Evolutionary conservation across 306 rosid genomes (phyloP).

Genomic region (Argentina anserina): DNA sequence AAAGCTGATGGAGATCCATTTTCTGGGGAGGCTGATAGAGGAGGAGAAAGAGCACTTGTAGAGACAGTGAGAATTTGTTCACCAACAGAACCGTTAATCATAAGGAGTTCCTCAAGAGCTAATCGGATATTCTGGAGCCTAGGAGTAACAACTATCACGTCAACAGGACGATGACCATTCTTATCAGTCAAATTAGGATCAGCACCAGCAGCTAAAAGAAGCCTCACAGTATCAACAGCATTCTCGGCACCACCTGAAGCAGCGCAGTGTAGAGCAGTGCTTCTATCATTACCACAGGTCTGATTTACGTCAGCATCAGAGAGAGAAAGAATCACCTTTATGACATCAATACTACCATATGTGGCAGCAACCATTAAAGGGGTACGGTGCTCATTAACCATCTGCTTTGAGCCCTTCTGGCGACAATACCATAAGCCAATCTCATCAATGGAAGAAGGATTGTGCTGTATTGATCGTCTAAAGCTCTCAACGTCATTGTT

Average conservation of each 20-base stretch:
- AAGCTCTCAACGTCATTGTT: slow-evolving; percentile 72
- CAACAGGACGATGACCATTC: slow-evolving; percentile 62
- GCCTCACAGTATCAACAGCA: slow-evolving; percentile 60
- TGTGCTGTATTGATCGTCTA: slow-evolving; percentile 54
- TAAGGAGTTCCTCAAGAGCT: slow-evolving; percentile 66
- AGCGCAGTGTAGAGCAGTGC: slow-evolving; percentile 97
- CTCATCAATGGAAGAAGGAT: slow-evolving; percentile 70
- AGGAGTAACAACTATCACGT: slow-evolving; percentile 62
- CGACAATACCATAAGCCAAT: slow-evolving; percentile 88
- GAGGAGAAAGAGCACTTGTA: slow-evolving; percentile 51
- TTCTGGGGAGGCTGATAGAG: slow-evolving; percentile 58
- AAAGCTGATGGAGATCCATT: slow-evolving; percentile 53
- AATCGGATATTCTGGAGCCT: slow-evolving; percentile 45
- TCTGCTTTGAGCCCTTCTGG: slow-evolving; percentile 72
- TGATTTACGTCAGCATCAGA: slow-evolving; percentile 58
- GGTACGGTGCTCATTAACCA: slow-evolving; percentile 75
- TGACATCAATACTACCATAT: slow-evolving; percentile 75
- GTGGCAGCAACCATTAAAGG: slow-evolving; percentile 96
- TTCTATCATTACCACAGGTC: slow-evolving; percentile 62
- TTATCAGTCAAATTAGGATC: slow-evolving; percentile 69
- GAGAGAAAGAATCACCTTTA: slow-evolving; percentile 60
- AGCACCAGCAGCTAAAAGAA: slow-evolving; percentile 81
- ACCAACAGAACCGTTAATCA: slow-evolving; percentile 40
- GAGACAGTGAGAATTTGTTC: slow-evolving; percentile 48
- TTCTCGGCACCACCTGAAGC: slow-evolving; percentile 86